Evolutionary conservation across 2,329 filamentous ascomycete genomes (phyloP).

Genomic region (Myriosclerotinia curreyana): DNA sequence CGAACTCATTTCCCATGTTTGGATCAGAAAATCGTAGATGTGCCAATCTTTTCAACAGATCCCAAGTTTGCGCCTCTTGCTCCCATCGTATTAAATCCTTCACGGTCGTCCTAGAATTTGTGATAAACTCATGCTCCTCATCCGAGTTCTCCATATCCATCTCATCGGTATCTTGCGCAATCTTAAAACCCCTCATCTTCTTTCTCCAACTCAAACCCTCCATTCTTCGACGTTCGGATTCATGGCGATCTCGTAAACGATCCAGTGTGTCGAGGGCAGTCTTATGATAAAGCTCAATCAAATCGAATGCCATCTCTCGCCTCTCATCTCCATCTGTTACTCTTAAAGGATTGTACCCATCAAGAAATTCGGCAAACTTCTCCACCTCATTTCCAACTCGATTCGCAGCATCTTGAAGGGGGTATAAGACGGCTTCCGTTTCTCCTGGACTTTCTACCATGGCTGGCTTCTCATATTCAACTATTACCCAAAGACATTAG

Average conservation of each 20-base stretch:
- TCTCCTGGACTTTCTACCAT: constrained; percentile 41
- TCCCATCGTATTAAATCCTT: constrained; percentile 64
- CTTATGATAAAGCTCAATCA: constrained; percentile 63
- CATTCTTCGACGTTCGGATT: constrained; percentile 34
- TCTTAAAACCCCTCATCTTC: constrained; percentile 40
- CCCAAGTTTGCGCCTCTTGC: constrained; percentile 87
- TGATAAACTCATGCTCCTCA: constrained; percentile 42
- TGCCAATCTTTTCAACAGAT: constrained; percentile 64
- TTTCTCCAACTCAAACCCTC: constrained; percentile 36
- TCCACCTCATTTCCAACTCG: constrained; percentile 79
- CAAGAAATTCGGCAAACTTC: constrained; percentile 77
- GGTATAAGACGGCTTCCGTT: constrained; percentile 51
- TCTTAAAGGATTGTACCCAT: constrained; percentile 63
- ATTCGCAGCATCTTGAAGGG: constrained; percentile 62
- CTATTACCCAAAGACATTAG: background rate
- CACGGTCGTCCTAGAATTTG: constrained; percentile 39
- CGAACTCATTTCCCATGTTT: constrained; percentile 31
- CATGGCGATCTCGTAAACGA: constrained; percentile 44
- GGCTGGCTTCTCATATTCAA: constrained; percentile 32
- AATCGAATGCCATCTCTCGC: constrained; percentile 63
- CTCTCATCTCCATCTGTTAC: constrained; percentile 51
- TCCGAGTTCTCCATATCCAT: constrained; percentile 52
- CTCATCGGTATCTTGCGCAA: constrained; percentile 35
- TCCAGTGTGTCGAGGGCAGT: constrained; percentile 50
- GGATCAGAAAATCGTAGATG: constrained; percentile 59